These are phyloP conservation scores for Lecanicillium sp. DNA, from an alignment of 2,329 filamentous ascomycete species.

Conservation along the genomic window DNA sequence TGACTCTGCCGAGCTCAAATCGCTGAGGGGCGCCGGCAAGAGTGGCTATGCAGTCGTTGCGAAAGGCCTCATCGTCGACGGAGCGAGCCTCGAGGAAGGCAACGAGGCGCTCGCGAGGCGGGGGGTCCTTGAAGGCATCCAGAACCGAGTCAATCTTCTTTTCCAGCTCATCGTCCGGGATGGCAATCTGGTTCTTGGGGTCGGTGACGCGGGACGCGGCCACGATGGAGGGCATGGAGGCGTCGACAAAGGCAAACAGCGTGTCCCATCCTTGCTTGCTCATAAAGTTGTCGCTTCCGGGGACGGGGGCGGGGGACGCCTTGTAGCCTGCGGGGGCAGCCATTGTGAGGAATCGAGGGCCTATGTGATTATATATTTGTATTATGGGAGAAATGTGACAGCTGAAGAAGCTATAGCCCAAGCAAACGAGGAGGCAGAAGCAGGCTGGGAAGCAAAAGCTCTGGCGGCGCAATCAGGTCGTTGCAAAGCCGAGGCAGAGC, in stretches of 20 bases:
- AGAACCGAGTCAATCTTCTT: conserved; percentile 31
- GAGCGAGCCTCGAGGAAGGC: conserved; percentile 46
- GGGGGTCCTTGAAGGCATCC: conserved; percentile 27
- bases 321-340: conserved; percentile 2
- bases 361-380: background rate
- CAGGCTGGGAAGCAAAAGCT: too few relatives aligned
- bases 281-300: conserved; percentile 28
- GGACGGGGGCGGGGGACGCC: conserved; percentile 4
- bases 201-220: conserved; percentile 30
- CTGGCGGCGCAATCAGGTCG: too few relatives aligned
- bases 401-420: too few relatives aligned
- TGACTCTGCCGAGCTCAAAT: conserved; percentile 28
- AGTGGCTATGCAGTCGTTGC: conserved; percentile 37
- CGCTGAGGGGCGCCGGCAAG: conserved; percentile 28
- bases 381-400: background rate
- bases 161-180: conserved; percentile 44
- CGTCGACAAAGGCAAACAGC: conserved; percentile 47
- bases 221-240: conserved; percentile 52
- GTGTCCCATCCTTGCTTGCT: conserved; percentile 44
- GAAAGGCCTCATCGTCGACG: conserved; percentile 44
- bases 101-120: conserved; percentile 35
- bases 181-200: conserved; percentile 30
- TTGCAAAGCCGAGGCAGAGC: too few relatives aligned
- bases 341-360: background rate
- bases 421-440: too few relatives aligned